Conservation (phyloP, 345 rosid species). For the Syzygium jambos region DNA sequence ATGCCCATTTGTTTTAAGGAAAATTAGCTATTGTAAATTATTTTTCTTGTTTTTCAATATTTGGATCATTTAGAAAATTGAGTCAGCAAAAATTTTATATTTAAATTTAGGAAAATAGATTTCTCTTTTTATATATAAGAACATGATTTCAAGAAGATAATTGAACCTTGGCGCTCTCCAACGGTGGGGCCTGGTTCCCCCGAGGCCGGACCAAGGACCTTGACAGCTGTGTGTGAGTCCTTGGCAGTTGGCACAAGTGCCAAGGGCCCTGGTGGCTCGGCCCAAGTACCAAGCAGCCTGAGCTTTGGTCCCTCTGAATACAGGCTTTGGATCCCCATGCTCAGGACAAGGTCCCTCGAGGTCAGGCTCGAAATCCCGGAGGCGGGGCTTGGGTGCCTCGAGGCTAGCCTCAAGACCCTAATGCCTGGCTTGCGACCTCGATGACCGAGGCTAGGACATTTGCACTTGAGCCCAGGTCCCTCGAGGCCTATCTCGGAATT, state of each 20-base stretch:
- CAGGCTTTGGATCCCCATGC: not conserved
- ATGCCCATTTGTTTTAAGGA: not conserved
- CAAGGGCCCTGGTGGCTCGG: not conserved
- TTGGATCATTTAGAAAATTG: not conserved
- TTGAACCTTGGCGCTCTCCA: not conserved
- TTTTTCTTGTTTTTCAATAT: not conserved
- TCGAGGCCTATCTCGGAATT: not conserved
- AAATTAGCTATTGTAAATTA: not conserved
- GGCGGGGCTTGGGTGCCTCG: not conserved
- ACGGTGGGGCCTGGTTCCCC: not conserved
- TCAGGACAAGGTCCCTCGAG: not conserved
- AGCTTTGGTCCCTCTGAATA: not conserved
- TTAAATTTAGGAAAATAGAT: not conserved
- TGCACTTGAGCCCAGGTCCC: not conserved
- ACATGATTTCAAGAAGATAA: not conserved
- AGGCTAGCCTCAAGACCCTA: too few species aligned
- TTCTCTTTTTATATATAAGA: not conserved
- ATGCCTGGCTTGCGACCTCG: not conserved
- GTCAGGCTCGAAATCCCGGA: not conserved
- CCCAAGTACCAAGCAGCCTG: not conserved
- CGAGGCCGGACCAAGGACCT: not conserved
- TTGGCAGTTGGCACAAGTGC: accelerated
- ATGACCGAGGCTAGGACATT: not conserved
- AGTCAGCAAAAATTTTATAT: not conserved
- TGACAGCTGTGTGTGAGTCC: not conserved